These are phyloP conservation scores for Garcia nutans DNA, from an alignment of 345 rosid species.

Conservation along the genomic window DNA sequence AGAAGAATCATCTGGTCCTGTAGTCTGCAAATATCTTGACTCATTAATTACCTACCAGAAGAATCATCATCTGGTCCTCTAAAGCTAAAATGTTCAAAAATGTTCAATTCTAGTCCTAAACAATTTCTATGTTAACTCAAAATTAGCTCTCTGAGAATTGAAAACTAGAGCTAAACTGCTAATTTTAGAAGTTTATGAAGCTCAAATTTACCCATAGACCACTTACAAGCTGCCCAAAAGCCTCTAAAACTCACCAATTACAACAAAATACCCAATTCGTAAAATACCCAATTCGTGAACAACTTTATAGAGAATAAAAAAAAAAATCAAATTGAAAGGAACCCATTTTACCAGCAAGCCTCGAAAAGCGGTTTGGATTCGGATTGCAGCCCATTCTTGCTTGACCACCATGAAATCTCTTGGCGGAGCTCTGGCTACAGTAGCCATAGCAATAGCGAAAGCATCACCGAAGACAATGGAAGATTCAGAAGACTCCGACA, in stretches of 20 bases:
- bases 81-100: neutral
- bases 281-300: neutral
- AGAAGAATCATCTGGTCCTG: no score
- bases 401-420: constrained; percentile 65
- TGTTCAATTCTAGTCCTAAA: no score
- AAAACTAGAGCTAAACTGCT: neutral
- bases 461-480: constrained; percentile 43
- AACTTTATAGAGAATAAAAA: neutral
- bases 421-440: constrained; percentile 70
- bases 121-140: neutral
- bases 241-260: no score
- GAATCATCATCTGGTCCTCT: neutral
- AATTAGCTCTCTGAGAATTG: neutral
- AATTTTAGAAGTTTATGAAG: neutral
- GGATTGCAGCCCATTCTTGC: constrained; percentile 87
- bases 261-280: no score
- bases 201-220: neutral
- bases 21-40: no score
- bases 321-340: neutral
- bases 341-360: constrained; percentile 60
- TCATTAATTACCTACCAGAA: neutral
- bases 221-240: no score
- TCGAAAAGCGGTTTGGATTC: constrained; percentile 83
- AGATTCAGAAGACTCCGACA: constrained; percentile 53
- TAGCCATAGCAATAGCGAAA: constrained; percentile 67